phyloP scores from a whole-genome alignment of 768 basidiomycete species.

The Tricholoma flavovirens region DNA sequence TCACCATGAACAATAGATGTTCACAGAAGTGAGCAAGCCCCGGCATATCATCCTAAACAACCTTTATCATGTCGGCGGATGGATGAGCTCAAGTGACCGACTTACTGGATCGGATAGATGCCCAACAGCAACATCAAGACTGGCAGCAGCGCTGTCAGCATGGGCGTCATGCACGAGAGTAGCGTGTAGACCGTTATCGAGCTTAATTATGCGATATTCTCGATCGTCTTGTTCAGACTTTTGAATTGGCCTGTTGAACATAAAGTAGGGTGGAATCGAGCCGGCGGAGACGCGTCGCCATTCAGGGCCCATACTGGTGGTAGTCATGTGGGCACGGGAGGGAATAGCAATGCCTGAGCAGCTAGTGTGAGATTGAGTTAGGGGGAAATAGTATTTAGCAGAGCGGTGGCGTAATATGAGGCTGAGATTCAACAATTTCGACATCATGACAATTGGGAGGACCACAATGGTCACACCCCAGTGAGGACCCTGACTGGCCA shows the following conservation, averaged over 20 bases:
- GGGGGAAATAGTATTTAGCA: background rate
- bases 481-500: background rate
- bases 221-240: slow-evolving; percentile 76
- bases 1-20: slow-evolving; percentile 91
- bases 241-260: slow-evolving; percentile 57
- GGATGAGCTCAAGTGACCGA: slow-evolving; percentile 8
- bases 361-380: background rate
- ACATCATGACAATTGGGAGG: background rate
- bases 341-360: background rate
- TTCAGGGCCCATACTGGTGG: slow-evolving; percentile 16
- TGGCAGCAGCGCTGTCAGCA: slow-evolving; percentile 92
- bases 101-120: slow-evolving; percentile 89
- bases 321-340: slow-evolving; percentile 14
- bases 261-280: slow-evolving; percentile 38
- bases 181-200: slow-evolving; percentile 89
- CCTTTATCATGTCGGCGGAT: background rate
- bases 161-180: slow-evolving; percentile 77
- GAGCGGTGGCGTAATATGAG: background rate
- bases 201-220: slow-evolving; percentile 71
- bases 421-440: background rate
- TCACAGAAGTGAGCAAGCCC: slow-evolving; percentile 95
- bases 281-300: slow-evolving; percentile 30
- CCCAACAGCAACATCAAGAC: slow-evolving; percentile 91
- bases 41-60: slow-evolving; percentile 72
- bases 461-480: background rate